phyloP scores from a whole-genome alignment of 2,329 filamentous ascomycete species.

The Colletotrichum brevisporum region DNA sequence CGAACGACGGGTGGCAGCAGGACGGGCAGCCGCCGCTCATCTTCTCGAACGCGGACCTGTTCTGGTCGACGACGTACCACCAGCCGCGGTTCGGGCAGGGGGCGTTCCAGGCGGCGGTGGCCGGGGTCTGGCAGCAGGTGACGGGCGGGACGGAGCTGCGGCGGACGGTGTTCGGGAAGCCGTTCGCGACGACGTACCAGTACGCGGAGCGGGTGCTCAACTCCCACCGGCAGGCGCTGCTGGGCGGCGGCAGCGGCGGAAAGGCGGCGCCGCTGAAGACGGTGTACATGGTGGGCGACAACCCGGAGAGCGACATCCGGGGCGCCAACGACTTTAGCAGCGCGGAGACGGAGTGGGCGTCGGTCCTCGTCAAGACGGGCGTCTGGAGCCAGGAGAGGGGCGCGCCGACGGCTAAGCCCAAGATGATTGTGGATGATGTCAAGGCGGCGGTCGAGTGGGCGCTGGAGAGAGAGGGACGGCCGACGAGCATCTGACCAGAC shows the following conservation, averaged over 20 bases:
- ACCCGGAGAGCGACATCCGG: slow-evolving; percentile 89
- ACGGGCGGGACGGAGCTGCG: slow-evolving; percentile 75
- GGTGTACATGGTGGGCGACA: slow-evolving; percentile 96
- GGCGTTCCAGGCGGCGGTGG: slow-evolving; percentile 86
- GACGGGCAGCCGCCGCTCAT: slow-evolving; percentile 86
- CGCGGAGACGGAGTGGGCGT: slow-evolving; percentile 80
- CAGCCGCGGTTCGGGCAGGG: slow-evolving; percentile 92
- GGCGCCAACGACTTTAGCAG: slow-evolving; percentile 85
- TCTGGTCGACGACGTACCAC: slow-evolving; percentile 90
- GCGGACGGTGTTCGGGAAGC: slow-evolving; percentile 86
- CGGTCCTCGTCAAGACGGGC: slow-evolving; percentile 84
- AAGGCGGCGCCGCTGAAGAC: slow-evolving; percentile 67
- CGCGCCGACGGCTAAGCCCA: slow-evolving; percentile 72
- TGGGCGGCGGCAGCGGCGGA: slow-evolving; percentile 46
- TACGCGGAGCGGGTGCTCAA: slow-evolving; percentile 85
- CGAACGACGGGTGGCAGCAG: slow-evolving; percentile 84
- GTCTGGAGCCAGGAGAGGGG: slow-evolving; percentile 71
- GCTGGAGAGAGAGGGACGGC: slow-evolving; percentile 66
- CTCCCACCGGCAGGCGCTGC: slow-evolving; percentile 67
- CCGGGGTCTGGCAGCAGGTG: slow-evolving; percentile 82
- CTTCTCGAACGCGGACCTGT: slow-evolving; percentile 91
- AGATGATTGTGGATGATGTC: slow-evolving; percentile 80
- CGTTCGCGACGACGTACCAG: slow-evolving; percentile 80
- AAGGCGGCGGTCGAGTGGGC: slow-evolving; percentile 84
- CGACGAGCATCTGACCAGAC: slow-evolving; percentile 11